phyloP scores from a whole-genome alignment of 768 basidiomycete species.

The Kwoniella dendrophila region DNA sequence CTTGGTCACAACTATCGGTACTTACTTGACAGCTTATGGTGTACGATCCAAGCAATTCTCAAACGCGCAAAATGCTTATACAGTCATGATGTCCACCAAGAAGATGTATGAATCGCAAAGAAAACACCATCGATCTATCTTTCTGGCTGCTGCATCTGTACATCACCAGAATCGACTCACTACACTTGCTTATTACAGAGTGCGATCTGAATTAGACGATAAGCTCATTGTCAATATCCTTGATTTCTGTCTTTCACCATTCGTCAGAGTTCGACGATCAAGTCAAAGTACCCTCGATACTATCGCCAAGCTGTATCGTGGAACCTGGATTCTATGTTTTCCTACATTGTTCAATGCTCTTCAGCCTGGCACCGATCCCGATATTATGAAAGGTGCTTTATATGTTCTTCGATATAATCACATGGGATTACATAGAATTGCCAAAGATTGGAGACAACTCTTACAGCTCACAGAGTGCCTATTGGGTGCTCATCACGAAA shows the following conservation, averaged over 20 bases:
- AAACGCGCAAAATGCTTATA: slow-evolving; percentile 38
- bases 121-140: slow-evolving; percentile 45
- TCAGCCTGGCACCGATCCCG: slow-evolving; percentile 72
- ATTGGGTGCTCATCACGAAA: slow-evolving; percentile 77
- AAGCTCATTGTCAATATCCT: slow-evolving; percentile 56
- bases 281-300: slow-evolving; percentile 39
- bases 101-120: slow-evolving; percentile 45
- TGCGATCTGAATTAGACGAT: slow-evolving; percentile 57
- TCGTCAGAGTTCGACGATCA: slow-evolving; percentile 44
- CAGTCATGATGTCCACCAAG: slow-evolving; percentile 38
- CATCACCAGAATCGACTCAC: slow-evolving; percentile 50
- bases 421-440: slow-evolving; percentile 62
- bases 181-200: slow-evolving; percentile 53
- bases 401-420: slow-evolving; percentile 71
- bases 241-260: slow-evolving; percentile 57
- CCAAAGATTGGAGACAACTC: slow-evolving; percentile 67
- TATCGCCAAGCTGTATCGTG: slow-evolving; percentile 54
- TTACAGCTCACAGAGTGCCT: slow-evolving; percentile 65
- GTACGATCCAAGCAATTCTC: slow-evolving; percentile 48
- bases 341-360: slow-evolving; percentile 56
- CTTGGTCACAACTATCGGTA: slow-evolving; percentile 50
- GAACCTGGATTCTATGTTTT: slow-evolving; percentile 55
- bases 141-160: slow-evolving; percentile 40
- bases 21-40: slow-evolving; percentile 49
- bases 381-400: slow-evolving; percentile 88